Evolutionary conservation across 768 basidiomycete genomes (phyloP).

Genomic region (Kwoniella mangroviensis): DNA sequence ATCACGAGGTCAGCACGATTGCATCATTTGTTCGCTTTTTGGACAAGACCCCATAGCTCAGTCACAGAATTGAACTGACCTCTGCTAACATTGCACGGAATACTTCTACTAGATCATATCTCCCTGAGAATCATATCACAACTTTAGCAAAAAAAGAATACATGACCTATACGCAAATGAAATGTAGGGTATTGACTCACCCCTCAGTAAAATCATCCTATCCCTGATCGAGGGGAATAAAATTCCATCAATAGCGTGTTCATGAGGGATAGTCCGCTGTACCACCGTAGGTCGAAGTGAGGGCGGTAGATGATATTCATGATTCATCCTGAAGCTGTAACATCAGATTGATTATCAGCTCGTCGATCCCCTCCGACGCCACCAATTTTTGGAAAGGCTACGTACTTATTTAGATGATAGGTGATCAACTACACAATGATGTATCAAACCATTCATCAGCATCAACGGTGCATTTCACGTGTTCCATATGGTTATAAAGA

Average conservation of each 20-base stretch:
- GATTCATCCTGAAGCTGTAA: slow-evolving; percentile 62
- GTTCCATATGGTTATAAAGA: too few species aligned
- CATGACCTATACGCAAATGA: too few species aligned
- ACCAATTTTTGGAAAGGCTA: background rate
- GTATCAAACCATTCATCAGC: too few species aligned
- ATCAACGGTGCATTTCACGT: too few species aligned
- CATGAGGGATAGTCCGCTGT: slow-evolving; percentile 85
- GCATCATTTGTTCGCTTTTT: background rate
- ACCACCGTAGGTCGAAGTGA: slow-evolving; percentile 86
- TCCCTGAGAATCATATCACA: too few species aligned
- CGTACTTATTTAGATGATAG: slow-evolving; percentile 82
- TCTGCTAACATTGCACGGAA: slow-evolving; percentile 72
- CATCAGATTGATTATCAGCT: slow-evolving; percentile 41
- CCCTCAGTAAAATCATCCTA: slow-evolving; percentile 83
- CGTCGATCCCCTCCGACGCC: background rate
- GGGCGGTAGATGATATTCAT: slow-evolving; percentile 82
- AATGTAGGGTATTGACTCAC: too few species aligned
- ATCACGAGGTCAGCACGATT: background rate
- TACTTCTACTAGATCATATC: slow-evolving; percentile 69
- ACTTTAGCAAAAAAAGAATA: too few species aligned
- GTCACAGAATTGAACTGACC: slow-evolving; percentile 58
- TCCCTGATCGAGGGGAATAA: slow-evolving; percentile 88
- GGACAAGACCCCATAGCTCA: background rate
- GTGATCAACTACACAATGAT: slow-evolving; percentile 60
- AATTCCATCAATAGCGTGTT: slow-evolving; percentile 87